A percentile compares a stretch with the other conserved stretches of the same genome.
These are phyloP conservation scores for Aspergillus pseudotamarii DNA, from an alignment of 2,329 filamentous ascomycete species.

Conservation along the genomic window DNA sequence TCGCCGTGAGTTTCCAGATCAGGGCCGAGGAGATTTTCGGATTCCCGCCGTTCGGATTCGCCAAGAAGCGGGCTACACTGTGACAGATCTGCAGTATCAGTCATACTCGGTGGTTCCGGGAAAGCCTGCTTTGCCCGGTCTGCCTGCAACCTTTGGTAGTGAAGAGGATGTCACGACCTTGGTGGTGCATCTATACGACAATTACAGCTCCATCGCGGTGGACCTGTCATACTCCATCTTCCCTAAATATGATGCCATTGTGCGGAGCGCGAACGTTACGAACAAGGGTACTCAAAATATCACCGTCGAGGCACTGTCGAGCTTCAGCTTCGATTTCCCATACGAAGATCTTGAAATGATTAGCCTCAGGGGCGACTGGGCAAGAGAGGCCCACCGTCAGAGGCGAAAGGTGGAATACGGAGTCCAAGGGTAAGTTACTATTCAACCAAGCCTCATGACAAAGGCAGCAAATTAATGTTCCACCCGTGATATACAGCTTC, in stretches of 20 bases:
- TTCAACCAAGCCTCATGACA: neutral
- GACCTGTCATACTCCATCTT: conserved; percentile 67
- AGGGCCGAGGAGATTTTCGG: conserved; percentile 66
- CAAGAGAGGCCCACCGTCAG: conserved; percentile 59
- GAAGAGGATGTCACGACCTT: conserved; percentile 62
- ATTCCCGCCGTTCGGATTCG: conserved; percentile 63
- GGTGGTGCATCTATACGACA: conserved; percentile 61
- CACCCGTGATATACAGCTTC: conserved; percentile 49
- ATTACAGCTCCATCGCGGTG: conserved; percentile 59
- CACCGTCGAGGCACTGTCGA: conserved; percentile 60
- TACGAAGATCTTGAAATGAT: conserved; percentile 65
- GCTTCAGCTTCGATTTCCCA: conserved; percentile 64
- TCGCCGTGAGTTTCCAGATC: conserved; percentile 65
- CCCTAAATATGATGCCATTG: conserved; percentile 62
- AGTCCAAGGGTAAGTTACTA: conserved; percentile 51
- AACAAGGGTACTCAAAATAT: conserved; percentile 60
- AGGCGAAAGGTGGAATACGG: conserved; percentile 61
- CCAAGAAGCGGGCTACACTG: conserved; percentile 61
- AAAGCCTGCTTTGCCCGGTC: conserved; percentile 58
- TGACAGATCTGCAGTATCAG: conserved; percentile 61
- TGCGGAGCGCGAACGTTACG: conserved; percentile 62
- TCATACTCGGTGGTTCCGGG: conserved; percentile 59
- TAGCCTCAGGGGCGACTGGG: conserved; percentile 65
- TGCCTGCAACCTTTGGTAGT: conserved; percentile 63
- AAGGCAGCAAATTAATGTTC: conserved; percentile 23